Evolutionary conservation across 306 rosid species (phyloP), one percentile per base, ranked within the genome.

Genomic region (Castanospermum australe): DNA sequence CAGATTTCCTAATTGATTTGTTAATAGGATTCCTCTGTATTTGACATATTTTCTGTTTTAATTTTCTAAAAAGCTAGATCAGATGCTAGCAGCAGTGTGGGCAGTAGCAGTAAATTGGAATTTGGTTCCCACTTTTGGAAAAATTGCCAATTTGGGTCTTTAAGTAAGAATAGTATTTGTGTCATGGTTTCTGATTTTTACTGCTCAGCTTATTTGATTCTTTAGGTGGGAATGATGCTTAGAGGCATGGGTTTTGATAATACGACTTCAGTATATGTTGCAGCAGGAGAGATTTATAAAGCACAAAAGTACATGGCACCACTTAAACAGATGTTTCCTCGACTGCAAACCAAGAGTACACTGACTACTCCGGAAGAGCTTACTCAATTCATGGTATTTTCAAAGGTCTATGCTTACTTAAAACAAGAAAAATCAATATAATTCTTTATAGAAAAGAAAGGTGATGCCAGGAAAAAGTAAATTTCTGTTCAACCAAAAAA

Each of bases 211-310:
- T 45, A 48, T 76, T 79, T 78, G 41, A 39, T 77, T 15, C 54
- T 83, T 74, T 80, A 95, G 99, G 99, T 95, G 30, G 98, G 99
- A 67, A 88, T 92, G 98, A 91, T 92, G 98, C 98, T 95, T 67
- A 88, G 96, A 81, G 99, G 97, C 84, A 95, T 95, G 99, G 98
- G 97, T 45, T 95, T 91, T 76, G 92, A 95, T 87, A 95, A 92
- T 82, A 87, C 93, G 30, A 95, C 96, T 70, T 84, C 90, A 25
- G 89, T 95, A 44, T 95, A 89, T 75, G 91, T 95, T 81, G 99
- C 98, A 55, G 97, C 98, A 5, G 99, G 99, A 52, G 90, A 85
- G 72, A 92, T 95, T 79, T 95, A 95, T 83, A 92, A 84, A 83
- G 95, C 85, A 17, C 92, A 90, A 8, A 92, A 91, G 83, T 92